A percentile compares a stretch with the other conserved stretches of the same genome.
Conservation (phyloP, 1,139 yeast species). For the Lizanozyma gosingica region DNA sequence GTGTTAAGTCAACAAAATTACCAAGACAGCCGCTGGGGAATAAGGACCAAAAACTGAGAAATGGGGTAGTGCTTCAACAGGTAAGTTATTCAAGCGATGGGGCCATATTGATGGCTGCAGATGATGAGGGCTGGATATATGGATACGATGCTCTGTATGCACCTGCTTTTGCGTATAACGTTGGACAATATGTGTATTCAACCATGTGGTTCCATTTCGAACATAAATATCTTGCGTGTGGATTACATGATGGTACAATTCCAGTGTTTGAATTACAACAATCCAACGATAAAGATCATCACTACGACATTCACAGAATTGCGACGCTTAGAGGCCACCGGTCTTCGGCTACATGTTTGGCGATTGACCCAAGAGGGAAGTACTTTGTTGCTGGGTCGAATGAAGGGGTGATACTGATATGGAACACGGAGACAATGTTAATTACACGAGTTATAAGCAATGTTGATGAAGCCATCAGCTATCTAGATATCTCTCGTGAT, state of each 20-base stretch:
- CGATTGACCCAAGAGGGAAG: conserved; percentile 51
- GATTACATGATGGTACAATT: conserved; percentile 30
- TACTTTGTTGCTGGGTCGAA: conserved; percentile 53
- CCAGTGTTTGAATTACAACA: conserved; percentile 16
- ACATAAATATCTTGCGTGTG: conserved; percentile 25
- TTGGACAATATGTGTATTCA: conserved; percentile 13
- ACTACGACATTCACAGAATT: conserved; percentile 23
- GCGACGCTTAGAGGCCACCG: conserved; percentile 33
- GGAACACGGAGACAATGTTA: conserved; percentile 43
- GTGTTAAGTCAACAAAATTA: neutral
- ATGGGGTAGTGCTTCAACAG: conserved; percentile 20
- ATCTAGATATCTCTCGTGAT: conserved; percentile 36
- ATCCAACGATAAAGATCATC: conserved; percentile 9
- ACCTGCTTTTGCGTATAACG: conserved; percentile 17
- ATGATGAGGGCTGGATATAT: conserved; percentile 24
- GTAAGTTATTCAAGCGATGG: conserved; percentile 49
- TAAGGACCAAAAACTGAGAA: conserved; percentile 24
- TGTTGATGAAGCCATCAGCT: conserved; percentile 41
- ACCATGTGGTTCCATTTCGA: conserved; percentile 21
- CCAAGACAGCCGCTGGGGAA: too few relatives aligned
- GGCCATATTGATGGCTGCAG: conserved; percentile 38
- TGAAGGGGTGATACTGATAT: conserved; percentile 61
- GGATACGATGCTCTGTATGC: conserved; percentile 21
- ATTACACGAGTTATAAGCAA: conserved; percentile 34
- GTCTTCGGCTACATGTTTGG: conserved; percentile 41